Percentiles rank a stretch among this genome's conserved stretches.
Conservation (phyloP, 148 eudicot species). For the Rhododendron henanense region DNA sequence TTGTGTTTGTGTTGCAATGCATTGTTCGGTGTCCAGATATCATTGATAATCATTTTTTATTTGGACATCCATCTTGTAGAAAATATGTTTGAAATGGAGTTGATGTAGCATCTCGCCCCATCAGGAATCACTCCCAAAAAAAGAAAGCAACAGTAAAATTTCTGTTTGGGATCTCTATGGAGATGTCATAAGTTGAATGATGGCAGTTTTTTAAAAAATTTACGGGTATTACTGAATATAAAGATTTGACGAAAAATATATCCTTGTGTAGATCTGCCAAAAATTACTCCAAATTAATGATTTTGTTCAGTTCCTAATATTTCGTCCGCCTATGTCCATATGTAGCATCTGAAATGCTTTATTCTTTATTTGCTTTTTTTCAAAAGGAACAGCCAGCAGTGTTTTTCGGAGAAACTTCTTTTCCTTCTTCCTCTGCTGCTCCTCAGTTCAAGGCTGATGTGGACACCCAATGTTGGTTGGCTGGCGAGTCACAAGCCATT, state of each 20-base stretch:
- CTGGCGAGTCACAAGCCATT: constrained; percentile 53
- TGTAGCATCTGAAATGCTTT: neutral
- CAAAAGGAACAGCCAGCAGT: constrained; percentile 36
- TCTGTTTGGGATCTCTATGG: neutral
- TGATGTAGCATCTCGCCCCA: neutral
- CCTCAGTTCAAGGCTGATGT: constrained; percentile 21
- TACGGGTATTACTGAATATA: neutral
- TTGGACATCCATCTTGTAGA: neutral
- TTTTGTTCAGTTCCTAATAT: constrained; percentile 13
- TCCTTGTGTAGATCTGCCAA: neutral
- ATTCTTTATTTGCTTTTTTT: neutral
- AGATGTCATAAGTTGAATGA: neutral
- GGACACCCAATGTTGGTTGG: constrained; percentile 30
- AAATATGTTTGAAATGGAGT: neutral
- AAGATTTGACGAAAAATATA: too few species aligned
- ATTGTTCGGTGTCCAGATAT: neutral
- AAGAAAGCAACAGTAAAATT: neutral
- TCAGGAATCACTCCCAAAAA: neutral
- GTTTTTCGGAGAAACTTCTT: constrained; percentile 9
- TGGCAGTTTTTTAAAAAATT: neutral
- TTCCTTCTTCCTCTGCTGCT: constrained; percentile 24
- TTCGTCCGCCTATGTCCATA: neutral
- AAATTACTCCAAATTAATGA: neutral
- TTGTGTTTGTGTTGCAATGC: neutral
- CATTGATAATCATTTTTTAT: neutral